Conservation (phyloP, 2,329 filamentous ascomycete species). For the Aspergillus ustus region DNA sequence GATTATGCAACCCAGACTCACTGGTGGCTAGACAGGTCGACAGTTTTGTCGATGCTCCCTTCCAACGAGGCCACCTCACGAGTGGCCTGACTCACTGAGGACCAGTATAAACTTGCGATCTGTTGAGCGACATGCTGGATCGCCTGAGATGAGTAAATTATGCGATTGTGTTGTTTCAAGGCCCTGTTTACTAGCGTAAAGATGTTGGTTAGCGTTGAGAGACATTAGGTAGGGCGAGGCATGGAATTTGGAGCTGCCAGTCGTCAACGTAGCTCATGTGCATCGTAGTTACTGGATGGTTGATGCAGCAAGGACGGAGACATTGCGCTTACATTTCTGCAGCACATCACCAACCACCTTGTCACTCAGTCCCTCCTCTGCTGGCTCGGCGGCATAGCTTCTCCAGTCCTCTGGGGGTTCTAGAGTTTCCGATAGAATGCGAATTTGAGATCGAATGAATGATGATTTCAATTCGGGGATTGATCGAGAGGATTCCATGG, state of each 20-base stretch:
- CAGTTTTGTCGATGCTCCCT: conserved; percentile 41
- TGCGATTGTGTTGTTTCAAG: conserved; percentile 57
- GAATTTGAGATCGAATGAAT: conserved; percentile 57
- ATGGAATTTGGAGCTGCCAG: not conserved
- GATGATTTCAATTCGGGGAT: conserved; percentile 56
- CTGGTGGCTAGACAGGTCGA: conserved; percentile 46
- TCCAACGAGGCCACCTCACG: conserved; percentile 28
- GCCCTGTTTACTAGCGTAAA: conserved; percentile 52
- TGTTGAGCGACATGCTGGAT: conserved; percentile 61
- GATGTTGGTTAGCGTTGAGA: conserved; percentile 9
- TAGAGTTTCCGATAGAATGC: conserved; percentile 55
- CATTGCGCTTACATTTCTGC: conserved; percentile 50
- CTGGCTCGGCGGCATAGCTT: conserved; percentile 46
- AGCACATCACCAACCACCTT: conserved; percentile 56
- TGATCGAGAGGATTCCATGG: conserved; percentile 48
- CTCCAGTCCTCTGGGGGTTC: conserved; percentile 53
- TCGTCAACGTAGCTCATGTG: not conserved
- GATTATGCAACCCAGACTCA: conserved; percentile 25
- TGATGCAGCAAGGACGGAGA: not conserved
- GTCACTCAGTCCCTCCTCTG: conserved; percentile 52
- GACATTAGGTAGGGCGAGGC: not conserved
- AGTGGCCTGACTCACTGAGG: conserved; percentile 47
- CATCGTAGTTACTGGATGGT: too few species aligned
- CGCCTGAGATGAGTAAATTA: conserved; percentile 59
- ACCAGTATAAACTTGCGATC: conserved; percentile 60